Evolutionary conservation across 768 basidiomycete genomes (phyloP).

Genomic region (Postia placenta): DNA sequence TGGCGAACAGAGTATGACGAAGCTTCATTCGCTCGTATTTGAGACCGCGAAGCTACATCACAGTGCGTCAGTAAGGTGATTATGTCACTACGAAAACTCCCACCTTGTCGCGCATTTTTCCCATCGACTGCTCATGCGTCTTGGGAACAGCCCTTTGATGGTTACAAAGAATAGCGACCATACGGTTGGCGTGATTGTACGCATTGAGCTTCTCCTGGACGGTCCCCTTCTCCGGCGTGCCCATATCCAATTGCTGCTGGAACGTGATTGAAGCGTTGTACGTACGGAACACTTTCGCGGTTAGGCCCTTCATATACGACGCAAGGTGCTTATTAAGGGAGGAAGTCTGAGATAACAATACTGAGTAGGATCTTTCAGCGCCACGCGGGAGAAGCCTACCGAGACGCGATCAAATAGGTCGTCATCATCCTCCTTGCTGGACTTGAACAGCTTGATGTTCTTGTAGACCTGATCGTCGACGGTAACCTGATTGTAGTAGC

Average conservation of each 20-base stretch:
- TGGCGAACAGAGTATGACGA: constrained; percentile 75
- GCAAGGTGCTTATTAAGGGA: constrained; percentile 88
- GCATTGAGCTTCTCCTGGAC: constrained; percentile 96
- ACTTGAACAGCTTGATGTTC: constrained; percentile 96
- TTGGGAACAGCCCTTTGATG: constrained; percentile 95
- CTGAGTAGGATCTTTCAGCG: no score
- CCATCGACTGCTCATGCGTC: constrained; percentile 90
- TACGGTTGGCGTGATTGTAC: constrained; percentile 95
- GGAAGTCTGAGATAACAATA: constrained; percentile 54
- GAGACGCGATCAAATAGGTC: constrained; percentile 92
- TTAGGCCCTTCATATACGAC: constrained; percentile 94
- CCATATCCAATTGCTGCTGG: constrained; percentile 81
- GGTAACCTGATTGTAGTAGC: constrained; percentile 88
- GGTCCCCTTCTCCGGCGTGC: constrained; percentile 60
- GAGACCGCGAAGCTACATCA: constrained; percentile 64
- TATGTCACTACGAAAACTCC: constrained; percentile 14
- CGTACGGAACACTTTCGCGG: constrained; percentile 99
- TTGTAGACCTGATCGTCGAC: constrained; percentile 95
- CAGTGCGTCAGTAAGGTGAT: background rate
- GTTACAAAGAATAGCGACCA: constrained; percentile 97
- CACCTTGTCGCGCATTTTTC: constrained; percentile 90
- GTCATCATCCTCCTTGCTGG: constrained; percentile 83
- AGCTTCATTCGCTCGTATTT: constrained; percentile 99
- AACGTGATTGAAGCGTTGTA: constrained; percentile 98
- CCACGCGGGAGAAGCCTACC: constrained; percentile 53